Evolutionary conservation across 192 early-diverging fungal genomes (phyloP).

Genomic region (Dimargaris cristalligena): DNA sequence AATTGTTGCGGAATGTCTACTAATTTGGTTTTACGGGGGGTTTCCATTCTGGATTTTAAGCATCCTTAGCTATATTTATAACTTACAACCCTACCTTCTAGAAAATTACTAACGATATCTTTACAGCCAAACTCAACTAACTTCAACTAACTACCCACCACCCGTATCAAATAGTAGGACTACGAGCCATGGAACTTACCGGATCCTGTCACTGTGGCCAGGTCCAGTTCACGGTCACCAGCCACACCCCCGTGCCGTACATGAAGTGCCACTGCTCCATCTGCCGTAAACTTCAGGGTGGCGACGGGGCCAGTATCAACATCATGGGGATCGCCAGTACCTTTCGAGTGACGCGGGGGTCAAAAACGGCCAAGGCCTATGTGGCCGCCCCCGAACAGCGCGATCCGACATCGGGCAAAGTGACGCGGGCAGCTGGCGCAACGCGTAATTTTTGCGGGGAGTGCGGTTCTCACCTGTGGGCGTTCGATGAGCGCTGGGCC

Average conservation of each 20-base stretch:
- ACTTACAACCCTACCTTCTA: too few relatives aligned
- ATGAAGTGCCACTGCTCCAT: conserved; percentile 45
- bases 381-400: conserved; percentile 14
- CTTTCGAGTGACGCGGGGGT: conserved; percentile 21
- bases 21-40: too few relatives aligned
- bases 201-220: conserved; percentile 48
- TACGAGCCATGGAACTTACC: conserved; percentile 33
- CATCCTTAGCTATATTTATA: too few relatives aligned
- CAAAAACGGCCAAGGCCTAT: conserved; percentile 21
- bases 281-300: conserved; percentile 44
- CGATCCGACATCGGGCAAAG: conserved; percentile 10
- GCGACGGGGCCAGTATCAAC: conserved; percentile 36
- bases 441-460: conserved; percentile 36
- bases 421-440: conserved; percentile 26
- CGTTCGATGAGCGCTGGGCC: conserved; percentile 12
- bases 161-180: too few relatives aligned
- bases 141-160: too few relatives aligned
- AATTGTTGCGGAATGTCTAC: too few relatives aligned
- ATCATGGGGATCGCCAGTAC: conserved; percentile 31
- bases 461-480: conserved; percentile 37
- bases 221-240: conserved; percentile 29
- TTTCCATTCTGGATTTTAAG: too few relatives aligned
- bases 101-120: too few relatives aligned
- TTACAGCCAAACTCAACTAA: too few relatives aligned
- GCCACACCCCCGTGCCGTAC: conserved; percentile 33